Percentiles rank a stretch among this genome's conserved stretches.
These are phyloP conservation scores for Kodamaea alishanica DNA, from an alignment of 1,139 yeast genomes.

Conservation along the genomic window DNA sequence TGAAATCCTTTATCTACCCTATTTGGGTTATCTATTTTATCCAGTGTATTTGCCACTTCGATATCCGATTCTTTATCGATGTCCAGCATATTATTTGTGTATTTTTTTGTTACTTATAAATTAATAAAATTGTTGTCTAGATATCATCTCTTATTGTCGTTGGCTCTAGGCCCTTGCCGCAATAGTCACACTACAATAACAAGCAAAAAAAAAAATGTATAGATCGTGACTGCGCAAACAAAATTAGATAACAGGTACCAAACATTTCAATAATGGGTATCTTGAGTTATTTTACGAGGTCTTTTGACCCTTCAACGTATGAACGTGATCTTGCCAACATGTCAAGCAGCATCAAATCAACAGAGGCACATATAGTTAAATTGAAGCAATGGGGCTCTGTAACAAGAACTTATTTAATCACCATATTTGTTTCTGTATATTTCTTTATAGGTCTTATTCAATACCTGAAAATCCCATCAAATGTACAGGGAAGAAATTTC, in stretches of 20 bases:
- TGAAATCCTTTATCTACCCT: background rate
- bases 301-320: conserved; percentile 48
- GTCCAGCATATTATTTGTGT: no score
- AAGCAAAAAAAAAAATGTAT: background rate
- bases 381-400: conserved; percentile 1
- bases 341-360: conserved; percentile 3
- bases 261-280: conserved; percentile 19
- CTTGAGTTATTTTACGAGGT: conserved; percentile 32
- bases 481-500: conserved; percentile 16
- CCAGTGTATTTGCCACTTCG: no score
- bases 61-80: no score
- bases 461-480: conserved; percentile 22
- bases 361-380: conserved; percentile 1
- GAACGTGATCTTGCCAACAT: conserved; percentile 49
- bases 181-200: background rate
- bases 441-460: conserved; percentile 25
- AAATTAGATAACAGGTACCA: background rate
- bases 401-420: conserved; percentile 2
- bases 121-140: no score
- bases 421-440: conserved; percentile 26
- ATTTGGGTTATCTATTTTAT: no score
- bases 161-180: background rate
- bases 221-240: background rate
- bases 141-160: background rate
- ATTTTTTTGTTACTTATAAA: no score